These are phyloP conservation scores for Favolaschia claudopus DNA, from an alignment of 768 basidiomycete species.

Conservation along the genomic window DNA sequence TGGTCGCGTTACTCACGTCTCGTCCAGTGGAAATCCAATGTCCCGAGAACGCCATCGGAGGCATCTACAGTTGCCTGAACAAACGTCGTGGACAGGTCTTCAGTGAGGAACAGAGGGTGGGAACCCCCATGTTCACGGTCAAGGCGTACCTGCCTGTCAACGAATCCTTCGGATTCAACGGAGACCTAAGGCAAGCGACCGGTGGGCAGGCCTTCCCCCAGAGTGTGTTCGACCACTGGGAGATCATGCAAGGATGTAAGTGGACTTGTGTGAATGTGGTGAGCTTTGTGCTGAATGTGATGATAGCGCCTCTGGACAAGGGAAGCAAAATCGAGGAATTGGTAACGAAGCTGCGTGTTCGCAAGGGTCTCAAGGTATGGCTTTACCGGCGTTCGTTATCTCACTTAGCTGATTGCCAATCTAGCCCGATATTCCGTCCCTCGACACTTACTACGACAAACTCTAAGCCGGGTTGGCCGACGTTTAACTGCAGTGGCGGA, in stretches of 20 bases:
- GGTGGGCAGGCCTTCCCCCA: conserved; percentile 99
- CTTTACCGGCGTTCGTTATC: neutral
- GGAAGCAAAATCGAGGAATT: conserved; percentile 90
- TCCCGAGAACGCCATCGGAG: conserved; percentile 95
- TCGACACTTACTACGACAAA: conserved; percentile 95
- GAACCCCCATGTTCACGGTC: conserved; percentile 99
- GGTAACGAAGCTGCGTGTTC: conserved; percentile 78
- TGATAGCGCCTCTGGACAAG: conserved; percentile 79
- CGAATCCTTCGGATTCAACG: conserved; percentile 97
- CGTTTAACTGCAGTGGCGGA: too few relatives aligned
- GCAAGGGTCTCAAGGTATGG: conserved; percentile 93
- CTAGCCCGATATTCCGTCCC: conserved; percentile 84
- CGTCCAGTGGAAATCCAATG: conserved; percentile 92
- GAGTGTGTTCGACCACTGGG: conserved; percentile 92
- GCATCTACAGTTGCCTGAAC: conserved; percentile 93
- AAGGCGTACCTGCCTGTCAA: conserved; percentile 93
- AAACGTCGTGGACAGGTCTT: conserved; percentile 98
- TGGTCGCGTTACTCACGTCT: conserved; percentile 10
- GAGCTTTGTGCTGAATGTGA: conserved; percentile 6
- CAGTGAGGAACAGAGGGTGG: conserved; percentile 93
- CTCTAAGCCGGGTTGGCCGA: too few relatives aligned
- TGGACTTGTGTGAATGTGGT: conserved; percentile 9
- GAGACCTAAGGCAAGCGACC: conserved; percentile 89
- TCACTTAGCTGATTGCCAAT: conserved; percentile 1
- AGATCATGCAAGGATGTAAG: conserved; percentile 81